phyloP scores from a whole-genome alignment of 2,329 filamentous ascomycete genomes.

The Aspergillus persii region DNA sequence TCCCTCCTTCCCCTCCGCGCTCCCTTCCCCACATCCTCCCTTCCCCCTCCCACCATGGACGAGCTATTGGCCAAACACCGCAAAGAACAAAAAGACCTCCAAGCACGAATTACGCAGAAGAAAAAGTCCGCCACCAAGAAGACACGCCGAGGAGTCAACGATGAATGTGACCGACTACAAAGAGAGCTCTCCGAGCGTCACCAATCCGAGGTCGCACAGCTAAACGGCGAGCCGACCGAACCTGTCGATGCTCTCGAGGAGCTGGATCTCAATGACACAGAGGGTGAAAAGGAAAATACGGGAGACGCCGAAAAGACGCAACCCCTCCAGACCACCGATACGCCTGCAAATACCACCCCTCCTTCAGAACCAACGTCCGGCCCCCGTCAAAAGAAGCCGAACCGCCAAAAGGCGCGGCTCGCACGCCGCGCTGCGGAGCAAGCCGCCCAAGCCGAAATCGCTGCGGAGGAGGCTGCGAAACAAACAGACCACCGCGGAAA shows the following conservation, averaged over 20 bases:
- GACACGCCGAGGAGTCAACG: constrained; percentile 66
- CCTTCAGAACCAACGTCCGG: constrained; percentile 10
- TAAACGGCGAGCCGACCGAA: constrained; percentile 38
- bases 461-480: constrained; percentile 69
- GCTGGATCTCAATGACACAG: constrained; percentile 31
- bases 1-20: not conserved
- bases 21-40: not conserved
- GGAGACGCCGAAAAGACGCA: constrained; percentile 2
- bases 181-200: constrained; percentile 56
- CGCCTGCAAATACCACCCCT: not conserved
- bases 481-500: constrained; percentile 70
- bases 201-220: constrained; percentile 47
- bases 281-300: constrained; percentile 4
- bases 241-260: constrained; percentile 30
- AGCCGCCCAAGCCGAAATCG: constrained; percentile 65
- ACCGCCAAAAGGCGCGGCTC: constrained; percentile 85
- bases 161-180: constrained; percentile 61
- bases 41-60: constrained; percentile 57
- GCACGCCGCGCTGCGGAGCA: constrained; percentile 85
- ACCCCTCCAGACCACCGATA: constrained; percentile 12
- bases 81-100: constrained; percentile 84
- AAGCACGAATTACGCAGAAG: constrained; percentile 83
- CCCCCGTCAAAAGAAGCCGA: constrained; percentile 66
- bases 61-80: constrained; percentile 76
- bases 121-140: constrained; percentile 95